Conservation (phyloP, 2,329 filamentous ascomycete genomes). For the Falciphora oryzae region DNA sequence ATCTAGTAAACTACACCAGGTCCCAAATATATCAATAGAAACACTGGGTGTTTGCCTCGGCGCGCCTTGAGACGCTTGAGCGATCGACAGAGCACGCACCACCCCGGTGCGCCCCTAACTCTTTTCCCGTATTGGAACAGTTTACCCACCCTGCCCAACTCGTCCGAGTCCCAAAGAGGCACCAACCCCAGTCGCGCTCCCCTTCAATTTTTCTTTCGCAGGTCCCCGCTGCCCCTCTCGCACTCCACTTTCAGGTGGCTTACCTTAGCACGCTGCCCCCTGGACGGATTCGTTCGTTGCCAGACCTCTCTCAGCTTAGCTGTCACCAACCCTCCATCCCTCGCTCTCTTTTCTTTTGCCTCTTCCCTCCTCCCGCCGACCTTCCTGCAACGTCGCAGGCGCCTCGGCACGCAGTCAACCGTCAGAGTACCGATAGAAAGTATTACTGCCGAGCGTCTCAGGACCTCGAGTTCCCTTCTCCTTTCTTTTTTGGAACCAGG, state of each 20-base stretch:
- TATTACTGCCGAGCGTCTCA: constrained; percentile 3
- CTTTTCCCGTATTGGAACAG: neutral
- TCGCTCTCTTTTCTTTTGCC: constrained; percentile 6
- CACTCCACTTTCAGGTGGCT: constrained; percentile 4
- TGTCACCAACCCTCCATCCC: neutral
- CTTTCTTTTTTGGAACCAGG: constrained; percentile 4
- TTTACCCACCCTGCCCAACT: neutral
- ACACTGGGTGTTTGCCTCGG: neutral
- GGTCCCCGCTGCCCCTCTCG: neutral
- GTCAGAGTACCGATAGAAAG: constrained; percentile 6
- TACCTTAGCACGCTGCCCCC: neutral
- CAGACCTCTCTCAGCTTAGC: neutral
- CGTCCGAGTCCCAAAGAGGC: neutral
- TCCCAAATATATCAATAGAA: neutral
- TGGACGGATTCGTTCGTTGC: neutral
- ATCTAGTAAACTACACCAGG: too few relatives aligned
- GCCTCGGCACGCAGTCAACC: constrained; percentile 3
- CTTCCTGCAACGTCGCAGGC: constrained; percentile 6
- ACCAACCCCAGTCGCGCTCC: neutral
- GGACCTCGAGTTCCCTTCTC: constrained; percentile 7
- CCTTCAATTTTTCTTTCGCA: neutral
- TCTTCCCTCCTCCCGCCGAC: neutral
- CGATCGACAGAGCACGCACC: neutral
- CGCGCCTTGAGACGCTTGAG: neutral
- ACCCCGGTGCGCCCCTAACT: neutral